Evolutionary conservation across 1,284 basidiomycete species (phyloP), one percentile per base, ranked within the genome.

Genomic region (Fomitopsis schrenkii): DNA sequence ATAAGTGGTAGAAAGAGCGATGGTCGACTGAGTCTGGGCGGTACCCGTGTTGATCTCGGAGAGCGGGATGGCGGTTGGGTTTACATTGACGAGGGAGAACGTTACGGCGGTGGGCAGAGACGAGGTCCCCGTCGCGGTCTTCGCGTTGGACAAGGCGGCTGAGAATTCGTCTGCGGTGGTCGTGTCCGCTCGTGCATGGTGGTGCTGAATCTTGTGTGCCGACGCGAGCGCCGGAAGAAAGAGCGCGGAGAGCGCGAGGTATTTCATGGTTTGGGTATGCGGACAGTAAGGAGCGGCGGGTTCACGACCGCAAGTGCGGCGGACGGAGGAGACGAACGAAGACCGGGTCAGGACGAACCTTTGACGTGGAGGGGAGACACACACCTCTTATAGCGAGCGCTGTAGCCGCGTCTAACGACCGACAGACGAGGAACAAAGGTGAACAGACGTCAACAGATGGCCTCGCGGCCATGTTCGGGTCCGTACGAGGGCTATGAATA

Each of bases 11-110:
- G 79, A 70, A 4, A 84, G 66, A 1, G 80, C 65, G 6, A 71
- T 68, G 2, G 83, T 83, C 0, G 79, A 58, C 50, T 75, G 67
- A n/a, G 70, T 64, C 28, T 75, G 74, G 15, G 77, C 55, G 5
- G 77, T 76, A 58, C 71, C 73, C 1, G 79, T 74, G 30, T 73
- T 70, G 63, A 88, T 84, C 14, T 70, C 70, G 2, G 79, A 70
- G 41, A 86, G 71, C 1, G 86, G 84, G 38, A 85, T 68, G 6
- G 85, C 85, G 17, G 83, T 86, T 1, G 87, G 86, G 72, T 89
- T 88, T 9, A 78, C 80, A 1, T 84, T 76, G 10, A 74, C 62
- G 22, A 88, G 74, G 5, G 83, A 72, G 53, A 76, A 72, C 7
- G 79, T 74, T 36, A 72, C 63, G 5, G 67, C 62, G 33, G 63